Evolutionary conservation across 2,329 filamentous ascomycete species (phyloP).

Genomic region (Calonectria pteridis): DNA sequence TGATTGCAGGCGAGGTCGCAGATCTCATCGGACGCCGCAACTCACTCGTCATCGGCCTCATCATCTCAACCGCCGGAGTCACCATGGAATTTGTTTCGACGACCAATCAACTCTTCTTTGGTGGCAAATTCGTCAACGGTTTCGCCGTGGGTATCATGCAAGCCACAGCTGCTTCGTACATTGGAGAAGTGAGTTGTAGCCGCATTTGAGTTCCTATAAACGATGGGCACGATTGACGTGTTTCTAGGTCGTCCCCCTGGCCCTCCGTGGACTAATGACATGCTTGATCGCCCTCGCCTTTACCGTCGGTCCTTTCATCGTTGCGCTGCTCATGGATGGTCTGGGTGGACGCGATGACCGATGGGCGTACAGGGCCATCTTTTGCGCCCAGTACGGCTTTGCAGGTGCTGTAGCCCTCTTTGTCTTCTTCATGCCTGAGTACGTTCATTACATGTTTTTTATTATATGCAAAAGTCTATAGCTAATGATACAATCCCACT

Average conservation of each 20-base stretch:
- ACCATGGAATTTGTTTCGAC: background rate
- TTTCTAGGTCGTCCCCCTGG: background rate
- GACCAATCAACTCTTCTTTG: background rate
- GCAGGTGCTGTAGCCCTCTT: conserved; percentile 44
- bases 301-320: conserved; percentile 47
- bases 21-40: background rate
- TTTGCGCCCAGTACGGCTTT: conserved; percentile 50
- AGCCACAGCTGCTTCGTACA: background rate
- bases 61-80: background rate
- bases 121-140: background rate
- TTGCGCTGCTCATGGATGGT: conserved; percentile 49
- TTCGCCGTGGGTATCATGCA: background rate
- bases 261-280: background rate
- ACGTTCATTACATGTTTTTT: background rate
- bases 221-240: background rate
- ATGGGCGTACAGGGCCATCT: conserved; percentile 51
- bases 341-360: conserved; percentile 41
- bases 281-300: conserved; percentile 42
- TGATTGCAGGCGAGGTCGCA: background rate
- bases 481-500: background rate
- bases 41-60: background rate
- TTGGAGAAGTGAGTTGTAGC: background rate
- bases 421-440: conserved; percentile 55
- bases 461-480: background rate
- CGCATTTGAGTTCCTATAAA: background rate